These are phyloP conservation scores for Heliamphora pulchella DNA, from an alignment of 179 eudicot genomes.

Conservation along the genomic window DNA sequence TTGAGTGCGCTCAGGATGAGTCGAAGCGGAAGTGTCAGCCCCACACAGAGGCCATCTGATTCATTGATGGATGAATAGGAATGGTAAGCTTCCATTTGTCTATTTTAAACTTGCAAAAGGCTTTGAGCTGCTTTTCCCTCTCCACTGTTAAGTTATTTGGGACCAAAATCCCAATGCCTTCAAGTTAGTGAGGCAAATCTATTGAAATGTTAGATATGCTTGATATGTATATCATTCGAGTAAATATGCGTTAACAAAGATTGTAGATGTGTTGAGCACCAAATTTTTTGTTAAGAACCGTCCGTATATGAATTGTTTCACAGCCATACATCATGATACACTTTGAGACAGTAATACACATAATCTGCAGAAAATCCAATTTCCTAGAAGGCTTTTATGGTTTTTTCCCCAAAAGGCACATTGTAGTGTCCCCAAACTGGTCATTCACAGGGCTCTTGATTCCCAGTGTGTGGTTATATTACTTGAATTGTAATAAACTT, in stretches of 20 bases:
- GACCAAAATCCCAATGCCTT: neutral
- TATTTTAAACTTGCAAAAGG: neutral
- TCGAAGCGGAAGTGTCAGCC: constrained; percentile 84
- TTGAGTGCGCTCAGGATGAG: constrained; percentile 63
- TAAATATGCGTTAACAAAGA: neutral
- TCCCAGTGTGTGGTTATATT: too few species aligned
- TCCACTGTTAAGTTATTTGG: constrained; percentile 1
- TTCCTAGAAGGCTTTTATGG: neutral
- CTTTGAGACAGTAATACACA: neutral
- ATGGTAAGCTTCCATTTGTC: constrained; percentile 3
- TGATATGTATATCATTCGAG: neutral
- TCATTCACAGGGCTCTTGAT: too few species aligned
- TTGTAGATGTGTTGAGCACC: too few species aligned
- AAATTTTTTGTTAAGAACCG: neutral
- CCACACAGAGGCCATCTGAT: constrained; percentile 57
- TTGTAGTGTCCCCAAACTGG: neutral
- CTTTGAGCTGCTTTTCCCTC: neutral
- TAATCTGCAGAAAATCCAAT: too few species aligned
- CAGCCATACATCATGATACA: neutral
- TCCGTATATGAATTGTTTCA: neutral
- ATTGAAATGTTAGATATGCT: neutral
- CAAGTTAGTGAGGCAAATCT: neutral
- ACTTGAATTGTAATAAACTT: too few species aligned
- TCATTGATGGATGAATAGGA: constrained; percentile 36
- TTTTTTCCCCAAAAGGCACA: neutral